phyloP scores from a whole-genome alignment of 257 asterid genomes.

The Nicotiana otophora region DNA sequence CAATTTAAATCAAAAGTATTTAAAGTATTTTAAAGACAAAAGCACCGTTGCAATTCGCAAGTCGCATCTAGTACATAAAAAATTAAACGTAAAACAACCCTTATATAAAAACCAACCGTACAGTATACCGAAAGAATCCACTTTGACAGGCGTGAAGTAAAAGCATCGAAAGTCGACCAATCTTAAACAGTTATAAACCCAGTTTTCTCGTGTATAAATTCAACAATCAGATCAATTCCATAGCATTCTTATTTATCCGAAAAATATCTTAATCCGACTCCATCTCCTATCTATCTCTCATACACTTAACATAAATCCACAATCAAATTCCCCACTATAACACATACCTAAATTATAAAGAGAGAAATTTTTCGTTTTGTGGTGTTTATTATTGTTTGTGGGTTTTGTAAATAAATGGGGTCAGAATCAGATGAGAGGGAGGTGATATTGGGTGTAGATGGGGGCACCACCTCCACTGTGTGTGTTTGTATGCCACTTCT shows the following conservation, averaged over 20 bases:
- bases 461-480: constrained; percentile 34
- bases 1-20: no score
- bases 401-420: constrained; percentile 16
- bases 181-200: neutral
- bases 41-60: no score
- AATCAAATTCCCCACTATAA: neutral
- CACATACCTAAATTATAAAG: no score
- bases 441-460: constrained; percentile 39
- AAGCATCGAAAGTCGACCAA: neutral
- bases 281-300: neutral
- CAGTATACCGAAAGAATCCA: neutral
- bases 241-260: neutral
- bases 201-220: neutral
- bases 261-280: neutral
- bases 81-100: neutral
- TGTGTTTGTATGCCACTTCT: constrained; percentile 12
- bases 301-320: neutral
- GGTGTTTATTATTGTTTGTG: no score
- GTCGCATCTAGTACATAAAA: no score
- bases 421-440: constrained; percentile 15
- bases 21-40: no score
- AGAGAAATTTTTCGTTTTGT: no score
- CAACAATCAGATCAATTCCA: neutral
- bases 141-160: neutral
- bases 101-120: no score